Conservation (phyloP, 2,329 filamentous ascomycete species). For the Trichoderma sp. region DNA sequence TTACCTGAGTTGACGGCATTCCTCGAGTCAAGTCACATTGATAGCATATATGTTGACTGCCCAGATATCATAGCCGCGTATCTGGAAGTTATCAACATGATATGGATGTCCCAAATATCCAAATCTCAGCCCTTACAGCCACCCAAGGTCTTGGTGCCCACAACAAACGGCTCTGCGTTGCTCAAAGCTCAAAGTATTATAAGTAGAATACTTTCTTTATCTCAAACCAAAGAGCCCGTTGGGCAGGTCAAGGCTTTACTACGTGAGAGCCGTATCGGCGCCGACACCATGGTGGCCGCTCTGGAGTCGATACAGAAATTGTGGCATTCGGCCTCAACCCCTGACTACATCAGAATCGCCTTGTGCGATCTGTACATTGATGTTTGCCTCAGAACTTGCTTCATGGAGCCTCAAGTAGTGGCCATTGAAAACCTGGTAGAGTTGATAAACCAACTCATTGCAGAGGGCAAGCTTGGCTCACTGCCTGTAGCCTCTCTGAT, state of each 20-base stretch:
- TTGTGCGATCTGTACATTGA: slow-evolving; percentile 45
- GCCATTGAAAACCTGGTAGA: slow-evolving; percentile 48
- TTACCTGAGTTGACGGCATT: slow-evolving; percentile 31
- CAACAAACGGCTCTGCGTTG: slow-evolving; percentile 35
- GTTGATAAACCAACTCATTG: slow-evolving; percentile 42
- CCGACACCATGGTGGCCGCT: slow-evolving; percentile 37
- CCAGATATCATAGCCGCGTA: slow-evolving; percentile 46
- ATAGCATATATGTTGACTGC: slow-evolving; percentile 28
- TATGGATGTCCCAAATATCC: slow-evolving; percentile 33
- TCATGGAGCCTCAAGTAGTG: slow-evolving; percentile 45
- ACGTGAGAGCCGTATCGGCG: slow-evolving; percentile 29
- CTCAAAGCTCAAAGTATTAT: slow-evolving; percentile 39
- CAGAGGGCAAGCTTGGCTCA: slow-evolving; percentile 24
- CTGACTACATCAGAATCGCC: slow-evolving; percentile 28
- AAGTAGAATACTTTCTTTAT: slow-evolving; percentile 37
- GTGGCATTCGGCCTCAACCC: slow-evolving; percentile 29
- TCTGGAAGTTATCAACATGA: slow-evolving; percentile 45
- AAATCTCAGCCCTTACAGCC: slow-evolving; percentile 23
- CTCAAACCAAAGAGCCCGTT: slow-evolving; percentile 25
- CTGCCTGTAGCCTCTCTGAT: slow-evolving; percentile 37
- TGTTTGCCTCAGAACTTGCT: slow-evolving; percentile 37
- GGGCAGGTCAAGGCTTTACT: slow-evolving; percentile 30
- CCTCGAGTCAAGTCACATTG: slow-evolving; percentile 29
- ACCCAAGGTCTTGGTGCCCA: slow-evolving; percentile 23
- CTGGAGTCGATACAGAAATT: slow-evolving; percentile 34